These are phyloP conservation scores for Cystobasidium slooffiae DNA, from an alignment of 1,284 basidiomycete genomes.

Conservation along the genomic window DNA sequence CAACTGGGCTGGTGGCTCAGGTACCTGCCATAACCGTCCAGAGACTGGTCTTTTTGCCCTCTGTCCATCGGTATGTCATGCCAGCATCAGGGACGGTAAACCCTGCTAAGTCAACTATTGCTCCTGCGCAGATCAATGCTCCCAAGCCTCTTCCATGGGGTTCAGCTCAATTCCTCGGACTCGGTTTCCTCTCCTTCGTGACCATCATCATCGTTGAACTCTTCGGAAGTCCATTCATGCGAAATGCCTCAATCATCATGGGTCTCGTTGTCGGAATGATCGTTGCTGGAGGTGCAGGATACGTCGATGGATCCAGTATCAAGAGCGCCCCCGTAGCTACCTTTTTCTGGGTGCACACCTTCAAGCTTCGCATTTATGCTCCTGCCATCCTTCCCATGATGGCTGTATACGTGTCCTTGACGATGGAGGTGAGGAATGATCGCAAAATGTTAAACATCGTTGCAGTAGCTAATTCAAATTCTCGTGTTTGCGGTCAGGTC, in stretches of 20 bases:
- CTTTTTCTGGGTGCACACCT: slow-evolving; percentile 68
- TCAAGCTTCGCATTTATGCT: slow-evolving; percentile 64
- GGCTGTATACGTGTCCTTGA: slow-evolving; percentile 70
- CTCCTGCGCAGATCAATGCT: slow-evolving; percentile 65
- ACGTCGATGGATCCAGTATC: slow-evolving; percentile 40
- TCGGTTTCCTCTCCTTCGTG: slow-evolving; percentile 80
- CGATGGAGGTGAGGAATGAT: slow-evolving; percentile 67
- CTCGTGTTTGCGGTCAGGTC: slow-evolving; percentile 53
- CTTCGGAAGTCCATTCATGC: slow-evolving; percentile 80
- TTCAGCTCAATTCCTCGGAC: slow-evolving; percentile 59
- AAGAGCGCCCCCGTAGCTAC: slow-evolving; percentile 57
- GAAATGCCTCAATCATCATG: slow-evolving; percentile 62
- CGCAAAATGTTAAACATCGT: too few species aligned
- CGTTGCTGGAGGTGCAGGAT: slow-evolving; percentile 28
- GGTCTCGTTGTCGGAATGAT: slow-evolving; percentile 41
- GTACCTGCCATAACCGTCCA: slow-evolving; percentile 65
- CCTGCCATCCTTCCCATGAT: slow-evolving; percentile 82
- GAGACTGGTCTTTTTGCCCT: slow-evolving; percentile 68
- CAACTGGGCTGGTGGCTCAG: slow-evolving; percentile 71
- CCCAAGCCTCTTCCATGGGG: slow-evolving; percentile 62
- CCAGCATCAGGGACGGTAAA: background rate
- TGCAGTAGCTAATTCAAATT: background rate
- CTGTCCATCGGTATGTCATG: slow-evolving; percentile 58
- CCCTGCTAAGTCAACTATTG: background rate
- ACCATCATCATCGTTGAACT: slow-evolving; percentile 72